These are phyloP conservation scores for Corchorus olitorius DNA, from an alignment of 345 rosid species.

Conservation along the genomic window DNA sequence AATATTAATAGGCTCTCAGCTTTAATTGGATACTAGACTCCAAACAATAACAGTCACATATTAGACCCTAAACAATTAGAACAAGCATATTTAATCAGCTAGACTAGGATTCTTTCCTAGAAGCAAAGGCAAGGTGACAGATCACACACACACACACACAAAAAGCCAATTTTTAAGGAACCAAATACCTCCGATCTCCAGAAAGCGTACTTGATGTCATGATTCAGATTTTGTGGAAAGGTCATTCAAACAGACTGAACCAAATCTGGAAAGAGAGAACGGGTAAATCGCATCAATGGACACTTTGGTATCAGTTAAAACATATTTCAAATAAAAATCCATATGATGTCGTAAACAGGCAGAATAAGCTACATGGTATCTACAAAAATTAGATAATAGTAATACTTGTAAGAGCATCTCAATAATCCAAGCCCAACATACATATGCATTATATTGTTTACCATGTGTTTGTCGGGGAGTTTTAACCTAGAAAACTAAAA, in stretches of 20 bases:
- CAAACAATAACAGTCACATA: background rate
- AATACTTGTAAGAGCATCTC: background rate
- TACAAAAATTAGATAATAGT: background rate
- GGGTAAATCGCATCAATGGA: constrained; percentile 3
- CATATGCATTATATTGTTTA: background rate
- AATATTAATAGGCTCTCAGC: background rate
- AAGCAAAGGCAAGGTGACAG: background rate
- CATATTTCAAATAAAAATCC: background rate
- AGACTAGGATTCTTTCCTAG: background rate
- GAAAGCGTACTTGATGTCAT: constrained; percentile 22
- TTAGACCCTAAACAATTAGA: background rate
- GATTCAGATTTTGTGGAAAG: constrained; percentile 16
- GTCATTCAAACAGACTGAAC: constrained; percentile 21
- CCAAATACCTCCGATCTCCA: constrained; percentile 24
- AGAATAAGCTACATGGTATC: background rate
- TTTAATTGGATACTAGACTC: background rate
- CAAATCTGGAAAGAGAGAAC: constrained; percentile 11
- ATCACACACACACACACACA: background rate
- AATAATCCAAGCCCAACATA: background rate
- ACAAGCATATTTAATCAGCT: constrained; percentile 1
- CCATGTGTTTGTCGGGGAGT: too few species aligned
- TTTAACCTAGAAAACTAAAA: background rate
- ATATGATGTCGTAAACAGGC: background rate
- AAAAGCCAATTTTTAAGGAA: background rate
- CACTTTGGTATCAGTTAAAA: background rate